Conservation (phyloP, 108 stramenopile species). For the Fragilaria crotonensis region DNA sequence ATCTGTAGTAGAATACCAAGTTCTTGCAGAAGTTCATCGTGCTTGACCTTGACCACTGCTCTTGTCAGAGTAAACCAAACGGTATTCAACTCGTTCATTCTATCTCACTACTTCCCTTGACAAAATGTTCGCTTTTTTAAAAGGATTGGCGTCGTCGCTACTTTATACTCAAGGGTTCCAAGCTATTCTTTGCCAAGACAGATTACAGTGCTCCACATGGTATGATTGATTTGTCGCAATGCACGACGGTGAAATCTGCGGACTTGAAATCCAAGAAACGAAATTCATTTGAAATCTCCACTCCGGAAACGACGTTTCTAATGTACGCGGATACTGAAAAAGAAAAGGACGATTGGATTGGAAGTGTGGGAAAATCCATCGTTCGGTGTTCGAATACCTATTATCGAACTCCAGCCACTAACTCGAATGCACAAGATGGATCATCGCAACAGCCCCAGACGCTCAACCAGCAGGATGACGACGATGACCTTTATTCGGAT, state of each 20-base stretch:
- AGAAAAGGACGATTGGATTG: constrained; percentile 99
- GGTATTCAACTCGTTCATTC: too few relatives aligned
- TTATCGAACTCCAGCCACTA: constrained; percentile 25
- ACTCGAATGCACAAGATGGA: constrained; percentile 2
- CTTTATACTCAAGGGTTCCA: constrained; percentile 97
- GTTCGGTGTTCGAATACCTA: constrained; percentile 87
- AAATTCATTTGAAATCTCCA: constrained; percentile 96
- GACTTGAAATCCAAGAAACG: constrained; percentile 93
- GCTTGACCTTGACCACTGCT: too few relatives aligned
- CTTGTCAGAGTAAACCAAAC: too few relatives aligned
- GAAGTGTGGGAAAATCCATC: constrained; percentile 96
- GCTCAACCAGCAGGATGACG: constrained; percentile 44
- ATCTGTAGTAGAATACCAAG: too few relatives aligned
- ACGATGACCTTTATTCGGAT: constrained; percentile 61
- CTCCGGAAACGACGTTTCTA: constrained; percentile 90
- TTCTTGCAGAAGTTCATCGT: too few relatives aligned
- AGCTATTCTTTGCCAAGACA: constrained; percentile 91
- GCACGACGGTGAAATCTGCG: constrained; percentile 98
- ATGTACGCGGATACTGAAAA: constrained; percentile 98
- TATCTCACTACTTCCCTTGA: neutral
- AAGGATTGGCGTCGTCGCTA: constrained; percentile 97
- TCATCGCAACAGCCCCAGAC: neutral
- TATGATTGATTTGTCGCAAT: constrained; percentile 89
- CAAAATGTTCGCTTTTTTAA: neutral
- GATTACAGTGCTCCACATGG: constrained; percentile 71